A percentile compares a stretch with the other conserved stretches of the same genome.
These are phyloP conservation scores for Penicillium samsonianum DNA, from an alignment of 495 filamentous ascomycete genomes.

Conservation along the genomic window DNA sequence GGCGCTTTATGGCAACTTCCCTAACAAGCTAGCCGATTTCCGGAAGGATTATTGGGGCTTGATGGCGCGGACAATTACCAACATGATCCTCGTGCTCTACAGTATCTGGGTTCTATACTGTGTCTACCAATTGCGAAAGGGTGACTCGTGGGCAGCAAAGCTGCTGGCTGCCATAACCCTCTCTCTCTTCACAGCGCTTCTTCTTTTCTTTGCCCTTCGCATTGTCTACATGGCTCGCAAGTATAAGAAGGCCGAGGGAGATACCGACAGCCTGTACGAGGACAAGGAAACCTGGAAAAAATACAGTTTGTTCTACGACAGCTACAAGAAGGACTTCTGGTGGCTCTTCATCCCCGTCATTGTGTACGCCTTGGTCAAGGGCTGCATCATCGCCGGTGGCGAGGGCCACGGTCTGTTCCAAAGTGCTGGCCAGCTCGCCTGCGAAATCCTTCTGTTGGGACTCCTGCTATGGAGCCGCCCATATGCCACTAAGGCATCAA, in stretches of 20 bases:
- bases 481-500: slow-evolving; percentile 79
- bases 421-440: slow-evolving; percentile 72
- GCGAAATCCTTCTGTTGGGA: slow-evolving; percentile 70
- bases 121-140: slow-evolving; percentile 88
- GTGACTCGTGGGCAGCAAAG: slow-evolving; percentile 96
- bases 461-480: slow-evolving; percentile 83
- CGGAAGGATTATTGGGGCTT: slow-evolving; percentile 95
- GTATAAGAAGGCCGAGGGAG: slow-evolving; percentile 74
- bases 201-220: slow-evolving; percentile 76
- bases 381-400: slow-evolving; percentile 80
- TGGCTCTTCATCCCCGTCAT: slow-evolving; percentile 94
- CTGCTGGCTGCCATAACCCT: slow-evolving; percentile 81
- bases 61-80: slow-evolving; percentile 83
- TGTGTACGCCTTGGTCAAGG: slow-evolving; percentile 90
- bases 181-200: slow-evolving; percentile 71
- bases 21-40: slow-evolving; percentile 77
- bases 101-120: slow-evolving; percentile 96
- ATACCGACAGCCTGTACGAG: slow-evolving; percentile 73
- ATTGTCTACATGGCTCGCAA: slow-evolving; percentile 76
- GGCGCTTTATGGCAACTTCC: slow-evolving; percentile 87
- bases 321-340: slow-evolving; percentile 90
- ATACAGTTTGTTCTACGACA: slow-evolving; percentile 97
- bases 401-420: slow-evolving; percentile 86
- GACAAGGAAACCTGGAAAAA: slow-evolving; percentile 90
- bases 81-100: slow-evolving; percentile 89